Percentiles rank a stretch among this genome's conserved stretches.
phyloP scores from a whole-genome alignment of 176 grass and related monocot genomes.

The Pharus latifolius region DNA sequence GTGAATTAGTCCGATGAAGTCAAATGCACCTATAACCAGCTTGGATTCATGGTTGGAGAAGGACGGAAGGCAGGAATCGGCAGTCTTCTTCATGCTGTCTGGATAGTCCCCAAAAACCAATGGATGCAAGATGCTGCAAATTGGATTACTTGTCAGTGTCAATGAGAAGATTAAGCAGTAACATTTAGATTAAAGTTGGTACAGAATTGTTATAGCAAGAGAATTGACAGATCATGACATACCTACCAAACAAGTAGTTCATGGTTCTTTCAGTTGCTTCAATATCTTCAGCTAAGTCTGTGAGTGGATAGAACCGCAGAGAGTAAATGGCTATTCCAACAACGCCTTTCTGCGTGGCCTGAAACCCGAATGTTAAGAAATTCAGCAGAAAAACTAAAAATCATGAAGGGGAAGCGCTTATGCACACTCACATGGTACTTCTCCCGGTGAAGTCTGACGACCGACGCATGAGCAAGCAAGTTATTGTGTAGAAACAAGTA shows the following conservation, averaged over 20 bases:
- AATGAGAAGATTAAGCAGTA: not conserved
- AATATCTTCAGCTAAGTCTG: conserved; percentile 26
- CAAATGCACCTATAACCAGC: conserved; percentile 29
- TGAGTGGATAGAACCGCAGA: conserved; percentile 22
- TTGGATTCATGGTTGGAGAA: conserved; percentile 37
- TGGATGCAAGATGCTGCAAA: conserved; percentile 42
- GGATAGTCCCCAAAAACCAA: conserved; percentile 43
- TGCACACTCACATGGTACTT: conserved; percentile 39
- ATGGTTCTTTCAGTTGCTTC: conserved; percentile 30
- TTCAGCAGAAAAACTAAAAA: not conserved
- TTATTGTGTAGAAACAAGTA: conserved; percentile 41
- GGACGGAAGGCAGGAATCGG: conserved; percentile 23
- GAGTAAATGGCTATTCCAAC: conserved; percentile 40
- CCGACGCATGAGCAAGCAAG: conserved; percentile 46
- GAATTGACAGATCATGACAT: not conserved
- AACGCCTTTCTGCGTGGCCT: conserved; percentile 36
- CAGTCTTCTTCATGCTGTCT: conserved; percentile 37
- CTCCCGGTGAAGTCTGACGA: conserved; percentile 29
- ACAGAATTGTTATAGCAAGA: not conserved
- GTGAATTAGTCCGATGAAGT: conserved; percentile 58
- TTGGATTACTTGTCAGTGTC: not conserved
- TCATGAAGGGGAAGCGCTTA: not conserved
- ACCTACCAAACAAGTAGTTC: conserved; percentile 36
- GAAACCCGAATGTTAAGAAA: not conserved
- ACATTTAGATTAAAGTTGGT: not conserved